phyloP scores from a whole-genome alignment of 345 rosid species.

The Acer yangbiense region DNA sequence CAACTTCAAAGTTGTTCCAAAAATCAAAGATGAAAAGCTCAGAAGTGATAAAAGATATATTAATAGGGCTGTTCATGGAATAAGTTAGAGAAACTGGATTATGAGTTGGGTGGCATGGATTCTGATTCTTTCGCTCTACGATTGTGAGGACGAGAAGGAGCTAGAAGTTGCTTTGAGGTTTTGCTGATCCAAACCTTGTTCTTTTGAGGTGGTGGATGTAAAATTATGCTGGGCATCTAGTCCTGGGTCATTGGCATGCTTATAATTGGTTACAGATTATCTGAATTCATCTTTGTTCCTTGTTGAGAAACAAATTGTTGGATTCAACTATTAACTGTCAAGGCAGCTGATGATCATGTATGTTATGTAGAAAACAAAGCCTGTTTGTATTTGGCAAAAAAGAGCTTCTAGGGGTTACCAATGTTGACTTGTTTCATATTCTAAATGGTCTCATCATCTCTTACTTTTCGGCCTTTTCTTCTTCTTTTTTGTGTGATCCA shows the following conservation, averaged over 20 bases:
- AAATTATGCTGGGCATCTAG: conserved; percentile 4
- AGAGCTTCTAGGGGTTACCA: no score
- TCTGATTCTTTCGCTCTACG: conserved; percentile 20
- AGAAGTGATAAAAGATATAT: no score
- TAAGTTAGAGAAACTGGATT: no score
- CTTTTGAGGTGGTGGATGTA: neutral
- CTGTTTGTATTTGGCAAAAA: no score
- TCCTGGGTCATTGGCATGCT: conserved; percentile 1
- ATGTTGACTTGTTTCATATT: no score
- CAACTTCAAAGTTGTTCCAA: no score
- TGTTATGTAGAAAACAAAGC: neutral
- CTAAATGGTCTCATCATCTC: no score
- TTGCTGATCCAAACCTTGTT: conserved; percentile 45
- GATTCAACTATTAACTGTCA: neutral
- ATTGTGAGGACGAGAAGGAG: conserved; percentile 80
- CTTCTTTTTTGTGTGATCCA: no score
- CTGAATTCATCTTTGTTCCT: neutral
- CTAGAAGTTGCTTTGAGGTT: conserved; percentile 80
- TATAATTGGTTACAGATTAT: neutral
- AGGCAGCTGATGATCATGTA: neutral
- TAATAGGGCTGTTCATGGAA: no score
- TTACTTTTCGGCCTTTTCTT: no score
- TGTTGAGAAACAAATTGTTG: neutral
- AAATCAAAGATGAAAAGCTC: no score
- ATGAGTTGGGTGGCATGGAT: no score